Evolutionary conservation across 2,329 filamentous ascomycete genomes (phyloP).

Genomic region (Xylariales sp.): DNA sequence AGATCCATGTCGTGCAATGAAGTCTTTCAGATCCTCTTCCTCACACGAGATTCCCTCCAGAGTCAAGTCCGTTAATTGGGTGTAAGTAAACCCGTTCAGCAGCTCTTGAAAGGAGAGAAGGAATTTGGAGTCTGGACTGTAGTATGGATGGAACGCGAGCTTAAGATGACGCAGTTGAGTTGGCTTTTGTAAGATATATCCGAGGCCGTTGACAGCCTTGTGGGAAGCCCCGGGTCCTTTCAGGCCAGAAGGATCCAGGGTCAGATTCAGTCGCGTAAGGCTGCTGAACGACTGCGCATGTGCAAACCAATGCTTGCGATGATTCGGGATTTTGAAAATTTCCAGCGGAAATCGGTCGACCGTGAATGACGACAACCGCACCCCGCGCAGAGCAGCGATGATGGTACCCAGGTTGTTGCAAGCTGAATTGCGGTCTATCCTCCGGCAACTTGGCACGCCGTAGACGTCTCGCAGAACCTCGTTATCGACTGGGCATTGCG

Average conservation of each 20-base stretch:
- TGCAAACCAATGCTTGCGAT: slow-evolving; percentile 37
- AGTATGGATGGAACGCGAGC: slow-evolving; percentile 37
- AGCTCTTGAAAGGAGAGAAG: slow-evolving; percentile 35
- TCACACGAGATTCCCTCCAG: slow-evolving; percentile 39
- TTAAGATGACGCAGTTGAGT: slow-evolving; percentile 32
- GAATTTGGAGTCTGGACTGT: slow-evolving; percentile 35
- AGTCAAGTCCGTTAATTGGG: slow-evolving; percentile 34
- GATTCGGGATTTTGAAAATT: slow-evolving; percentile 31
- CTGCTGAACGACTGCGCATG: slow-evolving; percentile 34
- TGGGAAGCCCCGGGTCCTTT: slow-evolving; percentile 32
- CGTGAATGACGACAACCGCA: slow-evolving; percentile 31
- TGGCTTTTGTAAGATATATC: slow-evolving; percentile 35
- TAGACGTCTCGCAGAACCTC: slow-evolving; percentile 33
- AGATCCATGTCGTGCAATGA: slow-evolving; percentile 34
- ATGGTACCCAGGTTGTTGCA: slow-evolving; percentile 35
- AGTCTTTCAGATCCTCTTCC: slow-evolving; percentile 38
- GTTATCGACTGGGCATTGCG: slow-evolving; percentile 34
- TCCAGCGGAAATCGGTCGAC: slow-evolving; percentile 41
- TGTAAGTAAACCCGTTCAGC: slow-evolving; percentile 32
- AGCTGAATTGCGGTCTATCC: slow-evolving; percentile 32
- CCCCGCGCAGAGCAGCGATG: slow-evolving; percentile 32
- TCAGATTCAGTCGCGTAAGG: slow-evolving; percentile 34
- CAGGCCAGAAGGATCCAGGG: slow-evolving; percentile 34
- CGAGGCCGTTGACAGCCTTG: slow-evolving; percentile 38
- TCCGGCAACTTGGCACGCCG: slow-evolving; percentile 33